phyloP scores from a whole-genome alignment of 371 early-diverging fungal species.

The Mucor sp. region DNA sequence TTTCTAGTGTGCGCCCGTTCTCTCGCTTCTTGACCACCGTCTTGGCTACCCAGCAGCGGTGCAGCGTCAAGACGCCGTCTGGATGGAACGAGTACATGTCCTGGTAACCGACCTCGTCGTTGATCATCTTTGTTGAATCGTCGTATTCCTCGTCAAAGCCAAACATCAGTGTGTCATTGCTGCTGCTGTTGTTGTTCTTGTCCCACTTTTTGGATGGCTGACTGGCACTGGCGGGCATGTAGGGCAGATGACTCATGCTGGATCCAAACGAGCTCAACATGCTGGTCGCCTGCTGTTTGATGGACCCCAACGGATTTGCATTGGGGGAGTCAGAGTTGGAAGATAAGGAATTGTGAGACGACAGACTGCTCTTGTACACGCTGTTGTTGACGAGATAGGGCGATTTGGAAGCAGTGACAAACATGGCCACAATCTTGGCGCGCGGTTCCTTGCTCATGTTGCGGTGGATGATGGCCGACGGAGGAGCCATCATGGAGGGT shows the following conservation, averaged over 20 bases:
- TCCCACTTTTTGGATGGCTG: constrained; percentile 26
- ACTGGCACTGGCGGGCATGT: constrained; percentile 11
- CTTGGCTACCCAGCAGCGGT: constrained; percentile 63
- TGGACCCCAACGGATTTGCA: neutral
- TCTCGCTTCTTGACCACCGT: constrained; percentile 51
- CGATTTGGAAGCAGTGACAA: constrained; percentile 33
- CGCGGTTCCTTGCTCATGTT: constrained; percentile 15
- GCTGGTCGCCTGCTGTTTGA: constrained; percentile 42
- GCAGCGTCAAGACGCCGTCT: constrained; percentile 56
- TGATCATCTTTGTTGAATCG: constrained; percentile 36
- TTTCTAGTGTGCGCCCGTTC: constrained; percentile 53
- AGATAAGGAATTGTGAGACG: neutral
- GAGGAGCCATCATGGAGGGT: constrained; percentile 6
- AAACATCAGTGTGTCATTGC: constrained; percentile 43
- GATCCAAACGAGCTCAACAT: constrained; percentile 42
- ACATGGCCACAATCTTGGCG: constrained; percentile 39
- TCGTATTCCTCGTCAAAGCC: constrained; percentile 58
- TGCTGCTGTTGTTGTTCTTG: constrained; percentile 27
- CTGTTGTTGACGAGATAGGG: constrained; percentile 32
- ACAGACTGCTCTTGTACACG: neutral
- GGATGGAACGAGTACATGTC: constrained; percentile 67
- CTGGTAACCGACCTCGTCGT: constrained; percentile 55
- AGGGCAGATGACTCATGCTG: constrained; percentile 23
- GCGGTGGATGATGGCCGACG: neutral
- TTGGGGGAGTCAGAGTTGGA: constrained; percentile 5